Base-by-base conservation (phyloP, 257 asterid genomes). In the Plantago ovata region DNA sequence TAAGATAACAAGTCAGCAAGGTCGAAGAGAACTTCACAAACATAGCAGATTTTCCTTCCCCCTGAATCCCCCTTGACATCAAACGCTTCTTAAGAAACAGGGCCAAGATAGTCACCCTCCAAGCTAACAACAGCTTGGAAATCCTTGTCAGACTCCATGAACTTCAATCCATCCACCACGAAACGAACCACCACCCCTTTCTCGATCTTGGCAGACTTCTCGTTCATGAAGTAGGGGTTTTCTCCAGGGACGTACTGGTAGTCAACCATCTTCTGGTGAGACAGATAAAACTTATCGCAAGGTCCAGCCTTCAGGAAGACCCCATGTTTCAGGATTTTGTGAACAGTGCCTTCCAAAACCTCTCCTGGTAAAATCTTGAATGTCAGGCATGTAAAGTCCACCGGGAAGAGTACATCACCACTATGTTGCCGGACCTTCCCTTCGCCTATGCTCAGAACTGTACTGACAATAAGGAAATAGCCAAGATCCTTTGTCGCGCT, bases 321-420 rank as follows among this genome's bases (percentile, higher is more conserved):
- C 0, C 97, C 97, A 0, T 78, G 93, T 79, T 92, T 83, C 58
- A 83, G 58, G 45, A 92, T 80, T 56, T 70, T 80, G 83, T 85
- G 81, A 38, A 88, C 94, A 0, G 61, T 58, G 23, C 98, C 95
- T 63, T 88, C 89, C 79, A 91, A 45, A 33, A 92, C 71, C 66
- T 92, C 96, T 20, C 94, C 96, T 1, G 60, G 20, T 40, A 81
- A 69, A 50, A 84, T 71, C 72, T 84, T 91, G 84, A 87, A 91
- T n/a, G 94, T 77, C 56, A 91, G 33, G 83, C 95, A 84, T 80
- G 71, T 76, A 67, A 91, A 91, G 16, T 72, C 83, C 7, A 91
- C 93, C 0, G 93, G 96, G 62, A 91, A 91, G 62, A 87, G 79
- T 7, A 91, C 89, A 46, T 87, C 96, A 3, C 98, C 96, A 0